phyloP scores from a whole-genome alignment of 2,329 filamentous ascomycete species.

The Curvularia verruculosa region DNA sequence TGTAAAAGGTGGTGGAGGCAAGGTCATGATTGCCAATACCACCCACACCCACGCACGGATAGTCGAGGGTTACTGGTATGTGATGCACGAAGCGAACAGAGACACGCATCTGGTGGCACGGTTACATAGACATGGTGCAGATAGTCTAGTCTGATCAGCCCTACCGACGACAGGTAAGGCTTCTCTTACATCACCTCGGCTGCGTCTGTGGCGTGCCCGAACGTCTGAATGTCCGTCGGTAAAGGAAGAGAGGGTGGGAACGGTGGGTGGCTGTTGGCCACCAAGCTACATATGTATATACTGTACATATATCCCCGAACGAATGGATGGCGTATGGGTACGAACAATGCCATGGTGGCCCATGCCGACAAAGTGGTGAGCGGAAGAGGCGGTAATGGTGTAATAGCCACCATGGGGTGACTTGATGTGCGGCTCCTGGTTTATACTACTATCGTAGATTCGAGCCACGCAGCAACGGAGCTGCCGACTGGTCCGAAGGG shows the following conservation, averaged over 20 bases:
- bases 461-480: background rate
- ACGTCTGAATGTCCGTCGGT: background rate
- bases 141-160: background rate
- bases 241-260: background rate
- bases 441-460: background rate
- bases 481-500: background rate
- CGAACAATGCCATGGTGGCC: background rate
- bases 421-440: background rate
- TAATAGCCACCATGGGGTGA: background rate
- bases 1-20: background rate
- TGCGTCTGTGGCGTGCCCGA: slow-evolving; percentile 1
- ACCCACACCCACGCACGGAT: background rate
- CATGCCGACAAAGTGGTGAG: background rate
- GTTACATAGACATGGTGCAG: background rate
- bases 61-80: background rate
- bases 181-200: background rate
- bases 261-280: background rate
- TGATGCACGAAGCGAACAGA: background rate
- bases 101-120: background rate
- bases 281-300: background rate
- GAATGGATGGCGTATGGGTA: background rate
- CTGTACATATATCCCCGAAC: background rate
- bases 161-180: background rate
- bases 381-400: background rate
- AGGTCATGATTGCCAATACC: background rate